Evolutionary conservation across 2,329 filamentous ascomycete genomes (phyloP).

Genomic region (Paraconiothyrium sp.): DNA sequence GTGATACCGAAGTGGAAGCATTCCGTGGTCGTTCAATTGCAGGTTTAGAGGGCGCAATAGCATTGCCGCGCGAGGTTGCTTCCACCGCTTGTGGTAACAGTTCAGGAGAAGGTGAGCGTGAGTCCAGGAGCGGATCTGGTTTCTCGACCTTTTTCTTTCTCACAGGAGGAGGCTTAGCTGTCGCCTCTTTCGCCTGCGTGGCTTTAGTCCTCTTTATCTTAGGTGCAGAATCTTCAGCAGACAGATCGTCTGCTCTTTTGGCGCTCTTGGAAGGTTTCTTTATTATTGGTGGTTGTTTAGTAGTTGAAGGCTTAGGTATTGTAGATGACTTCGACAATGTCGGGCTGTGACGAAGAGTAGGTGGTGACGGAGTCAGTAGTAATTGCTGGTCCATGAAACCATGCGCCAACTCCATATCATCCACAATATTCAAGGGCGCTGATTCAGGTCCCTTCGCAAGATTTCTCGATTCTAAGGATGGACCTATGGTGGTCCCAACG

Average conservation of each 20-base stretch:
- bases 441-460: background rate
- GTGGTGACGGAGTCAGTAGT: slow-evolving; percentile 25
- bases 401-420: slow-evolving; percentile 40
- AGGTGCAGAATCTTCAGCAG: background rate
- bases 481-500: background rate
- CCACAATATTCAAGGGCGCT: slow-evolving; percentile 24
- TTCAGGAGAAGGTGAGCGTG: slow-evolving; percentile 13
- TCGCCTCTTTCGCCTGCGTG: background rate
- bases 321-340: slow-evolving; percentile 15
- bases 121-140: slow-evolving; percentile 1
- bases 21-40: slow-evolving; percentile 21
- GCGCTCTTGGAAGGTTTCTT: slow-evolving; percentile 12
- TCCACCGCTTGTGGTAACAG: slow-evolving; percentile 10
- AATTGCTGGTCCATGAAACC: slow-evolving; percentile 44
- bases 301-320: slow-evolving; percentile 1
- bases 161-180: slow-evolving; percentile 7
- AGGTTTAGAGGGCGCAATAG: slow-evolving; percentile 19
- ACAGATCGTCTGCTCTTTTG: background rate
- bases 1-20: slow-evolving; percentile 20
- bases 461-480: slow-evolving; percentile 16
- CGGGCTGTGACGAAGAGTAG: slow-evolving; percentile 8
- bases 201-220: slow-evolving; percentile 11
- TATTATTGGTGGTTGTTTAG: slow-evolving; percentile 13
- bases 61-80: slow-evolving; percentile 13
- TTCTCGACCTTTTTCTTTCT: slow-evolving; percentile 16